Base-by-base conservation (phyloP, 345 rosid species). In the Pistacia atlantica region DNA sequence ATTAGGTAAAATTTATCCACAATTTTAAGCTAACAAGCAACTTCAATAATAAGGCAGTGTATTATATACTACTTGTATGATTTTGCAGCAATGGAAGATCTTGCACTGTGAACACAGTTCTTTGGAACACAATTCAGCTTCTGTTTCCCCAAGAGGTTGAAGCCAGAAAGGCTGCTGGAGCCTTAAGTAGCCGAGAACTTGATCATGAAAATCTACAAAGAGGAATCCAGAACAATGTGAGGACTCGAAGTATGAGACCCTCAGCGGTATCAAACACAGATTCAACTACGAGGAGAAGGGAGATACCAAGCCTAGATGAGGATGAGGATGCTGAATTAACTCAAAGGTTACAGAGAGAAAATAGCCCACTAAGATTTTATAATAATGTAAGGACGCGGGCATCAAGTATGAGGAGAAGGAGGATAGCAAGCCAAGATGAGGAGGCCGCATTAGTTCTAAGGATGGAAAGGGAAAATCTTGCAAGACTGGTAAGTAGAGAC, bases 101-200 rank as follows among this genome's bases (percentile, higher is more conserved):
- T 77, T 93, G 95, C 83, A 91, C 94, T 0, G 88, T 96, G 35
- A 92, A 93, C 85, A 92, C 99, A 0, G 97, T 96, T 82, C 92
- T 93, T 74, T 96, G 97, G 99, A 96, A 96, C 86, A 96, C 98
- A 45, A 93, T 96, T 62, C 98, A 93, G 84, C 98, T 96, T 78
- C 80, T 93, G 75, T 93, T 96, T 66, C 97, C 99, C 0, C 80
- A 86, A 78, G 99, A 96, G 80, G 87, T 96, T 2, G 97, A 90
- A 82, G 85, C 93, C 69, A 90, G 97, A 75, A 89, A 88, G 83
- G 93, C 90, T 37, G 73, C 86, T 1, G 79, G 71, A 62, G 76
- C 78, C 35, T 54, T 25, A 67, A 83, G 72, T 49, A 67, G 48
- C 71, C 57, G 58, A 37, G 83, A 75, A 77, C 55, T 68, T 4